A percentile compares a stretch with the other conserved stretches of the same genome.
These are phyloP conservation scores for Globisporangium viniferum DNA, from an alignment of 352 stramenopile species.

Conservation along the genomic window DNA sequence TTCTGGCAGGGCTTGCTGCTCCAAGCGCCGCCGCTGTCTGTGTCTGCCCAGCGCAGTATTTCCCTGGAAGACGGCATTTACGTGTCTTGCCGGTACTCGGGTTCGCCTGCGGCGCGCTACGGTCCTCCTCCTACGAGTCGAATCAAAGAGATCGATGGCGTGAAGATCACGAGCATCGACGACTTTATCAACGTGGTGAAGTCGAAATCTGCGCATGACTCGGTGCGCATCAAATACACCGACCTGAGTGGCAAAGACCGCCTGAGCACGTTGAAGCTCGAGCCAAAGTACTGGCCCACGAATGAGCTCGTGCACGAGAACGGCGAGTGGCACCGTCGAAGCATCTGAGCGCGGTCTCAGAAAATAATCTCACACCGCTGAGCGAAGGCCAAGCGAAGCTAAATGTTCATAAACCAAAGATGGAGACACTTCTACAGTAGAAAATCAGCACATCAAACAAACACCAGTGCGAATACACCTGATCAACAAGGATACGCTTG, in stretches of 20 bases:
- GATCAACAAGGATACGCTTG: background rate
- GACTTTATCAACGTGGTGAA: constrained; percentile 85
- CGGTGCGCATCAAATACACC: constrained; percentile 89
- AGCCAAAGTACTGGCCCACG: constrained; percentile 90
- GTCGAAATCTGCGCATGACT: constrained; percentile 53
- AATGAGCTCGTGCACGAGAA: constrained; percentile 80
- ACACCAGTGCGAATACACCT: background rate
- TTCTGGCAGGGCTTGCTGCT: constrained; percentile 90
- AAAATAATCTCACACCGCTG: background rate
- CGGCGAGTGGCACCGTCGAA: constrained; percentile 69
- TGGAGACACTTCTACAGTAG: background rate
- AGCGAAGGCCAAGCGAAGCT: background rate
- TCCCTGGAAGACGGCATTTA: constrained; percentile 83
- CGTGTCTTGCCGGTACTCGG: constrained; percentile 84
- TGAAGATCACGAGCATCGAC: constrained; percentile 86
- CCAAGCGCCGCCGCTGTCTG: constrained; percentile 84
- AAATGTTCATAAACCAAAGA: background rate
- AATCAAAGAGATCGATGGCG: constrained; percentile 89
- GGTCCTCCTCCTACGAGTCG: constrained; percentile 83
- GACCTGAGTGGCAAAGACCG: constrained; percentile 83
- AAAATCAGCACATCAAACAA: background rate
- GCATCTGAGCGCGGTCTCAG: constrained; percentile 26
- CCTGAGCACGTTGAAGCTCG: constrained; percentile 86
- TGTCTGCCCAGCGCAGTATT: constrained; percentile 81
- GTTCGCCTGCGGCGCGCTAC: constrained; percentile 87